Evolutionary conservation across 2,329 filamentous ascomycete genomes (phyloP).

Genomic region (Colletotrichum sp.): DNA sequence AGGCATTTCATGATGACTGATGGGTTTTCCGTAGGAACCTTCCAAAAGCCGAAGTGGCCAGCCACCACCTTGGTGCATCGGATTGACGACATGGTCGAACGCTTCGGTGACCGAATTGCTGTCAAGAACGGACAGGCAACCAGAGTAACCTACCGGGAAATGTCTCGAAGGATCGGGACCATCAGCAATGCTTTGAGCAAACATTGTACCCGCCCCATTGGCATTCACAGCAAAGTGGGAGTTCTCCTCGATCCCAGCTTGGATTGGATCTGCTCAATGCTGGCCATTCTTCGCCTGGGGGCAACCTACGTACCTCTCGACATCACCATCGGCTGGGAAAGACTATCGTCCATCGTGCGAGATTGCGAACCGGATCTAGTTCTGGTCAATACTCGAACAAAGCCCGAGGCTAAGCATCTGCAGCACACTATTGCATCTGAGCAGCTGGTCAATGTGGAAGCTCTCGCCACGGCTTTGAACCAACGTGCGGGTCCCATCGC

Average conservation of each 20-base stretch:
- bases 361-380: conserved; percentile 33
- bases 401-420: neutral
- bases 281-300: conserved; percentile 45
- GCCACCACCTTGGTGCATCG: neutral
- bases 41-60: neutral
- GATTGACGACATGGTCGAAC: neutral
- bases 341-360: conserved; percentile 34
- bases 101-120: neutral
- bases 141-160: neutral
- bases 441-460: neutral
- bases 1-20: neutral
- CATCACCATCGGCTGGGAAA: conserved; percentile 26
- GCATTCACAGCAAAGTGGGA: conserved; percentile 28
- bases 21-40: rapidly evolving
- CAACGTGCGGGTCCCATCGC: neutral
- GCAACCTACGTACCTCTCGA: conserved; percentile 48
- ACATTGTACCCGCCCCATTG: conserved; percentile 20
- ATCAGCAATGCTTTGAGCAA: neutral
- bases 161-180: neutral
- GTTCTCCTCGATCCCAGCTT: conserved; percentile 43
- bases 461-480: neutral
- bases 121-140: neutral
- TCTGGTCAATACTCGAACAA: conserved; percentile 14
- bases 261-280: conserved; percentile 40
- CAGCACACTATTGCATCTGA: neutral